Evolutionary conservation across 108 stramenopile genomes (phyloP), one percentile per base, ranked within the genome.

Genomic region (Cyclostephanos invisitatus): DNA sequence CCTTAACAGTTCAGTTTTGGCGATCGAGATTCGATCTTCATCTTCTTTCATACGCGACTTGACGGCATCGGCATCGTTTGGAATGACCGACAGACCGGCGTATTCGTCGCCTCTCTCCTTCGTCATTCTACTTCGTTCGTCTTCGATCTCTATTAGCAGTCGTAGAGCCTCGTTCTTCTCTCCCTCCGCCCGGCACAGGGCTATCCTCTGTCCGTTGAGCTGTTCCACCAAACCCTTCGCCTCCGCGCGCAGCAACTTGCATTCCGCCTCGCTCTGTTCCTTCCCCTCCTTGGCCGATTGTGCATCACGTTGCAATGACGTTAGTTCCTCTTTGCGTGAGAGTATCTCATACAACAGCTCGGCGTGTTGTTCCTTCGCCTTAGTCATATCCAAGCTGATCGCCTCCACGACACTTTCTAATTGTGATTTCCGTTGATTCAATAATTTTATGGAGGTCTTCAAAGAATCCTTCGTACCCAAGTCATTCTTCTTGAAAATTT

Each of bases 291-390:
- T 48, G 29, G 61, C 58, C 42, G 62, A 75, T 53, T 58, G 67
- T 5, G 68, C 50, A 62, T 75, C 74, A 8, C 60, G 67, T 37
- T 62, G 65, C 12, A 75, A 48, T 15, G 74, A 75, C 18, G 67
- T 48, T 14, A 75, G 50, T 50, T 68, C 74, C 40, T 75, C 67
- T 36, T 62, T 49, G 48, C 59, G 67, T 60, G 68, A 42, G 28
- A 55, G 65, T 40, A 75, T 62, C 14, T 67, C 48, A 10, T 75
- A 67, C 10, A 55, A 22, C 27, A 75, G 42, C 15, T 58, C 44
- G 11, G 51, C 66, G 28, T 37, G 59, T 53, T 37, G 64, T 18
- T 25, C 32, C 10, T 48, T 68, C 8, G 36, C 38, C 5, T 67
- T 42, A 53, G 66, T 60, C 48, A 75, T 14, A 8, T 62, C 59